These are phyloP conservation scores for Erodium chrysanthum DNA, from an alignment of 441 rosid species.

Conservation along the genomic window DNA sequence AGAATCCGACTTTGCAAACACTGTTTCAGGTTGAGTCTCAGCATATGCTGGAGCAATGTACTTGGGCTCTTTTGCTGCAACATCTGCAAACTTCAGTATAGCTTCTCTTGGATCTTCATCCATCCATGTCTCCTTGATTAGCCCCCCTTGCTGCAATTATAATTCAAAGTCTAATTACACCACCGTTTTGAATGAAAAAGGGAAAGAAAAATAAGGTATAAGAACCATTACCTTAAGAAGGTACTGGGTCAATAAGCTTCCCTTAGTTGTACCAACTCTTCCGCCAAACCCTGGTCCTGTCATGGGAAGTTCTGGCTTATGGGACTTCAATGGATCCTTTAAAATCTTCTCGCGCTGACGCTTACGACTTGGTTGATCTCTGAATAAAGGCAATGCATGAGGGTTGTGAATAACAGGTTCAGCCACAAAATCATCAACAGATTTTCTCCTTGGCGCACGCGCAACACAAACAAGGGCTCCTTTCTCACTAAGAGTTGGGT, in stretches of 20 bases:
- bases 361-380: slow-evolving; percentile 97
- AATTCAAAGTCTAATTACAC: slow-evolving; percentile 19
- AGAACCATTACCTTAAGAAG: slow-evolving; percentile 64
- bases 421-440: slow-evolving; percentile 80
- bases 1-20: slow-evolving; percentile 80
- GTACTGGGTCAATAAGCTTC: slow-evolving; percentile 88
- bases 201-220: background rate
- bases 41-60: slow-evolving; percentile 93
- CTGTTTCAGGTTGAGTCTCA: slow-evolving; percentile 72
- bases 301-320: slow-evolving; percentile 87
- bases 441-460: slow-evolving; percentile 88
- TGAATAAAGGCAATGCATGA: slow-evolving; percentile 82
- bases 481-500: slow-evolving; percentile 75
- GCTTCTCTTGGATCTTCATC: slow-evolving; percentile 99
- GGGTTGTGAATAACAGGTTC: slow-evolving; percentile 91
- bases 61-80: slow-evolving; percentile 84
- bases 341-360: slow-evolving; percentile 77
- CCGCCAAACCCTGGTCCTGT: slow-evolving; percentile 93
- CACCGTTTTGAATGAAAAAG: background rate
- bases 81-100: slow-evolving; percentile 82
- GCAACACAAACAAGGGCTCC: slow-evolving; percentile 96
- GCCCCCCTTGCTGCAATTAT: slow-evolving; percentile 87
- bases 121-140: slow-evolving; percentile 99
- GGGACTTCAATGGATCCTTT: slow-evolving; percentile 85
- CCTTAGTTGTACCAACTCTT: slow-evolving; percentile 78